Base-by-base conservation (phyloP, 176 grass and related monocot species). In the Leersia perrieri region DNA sequence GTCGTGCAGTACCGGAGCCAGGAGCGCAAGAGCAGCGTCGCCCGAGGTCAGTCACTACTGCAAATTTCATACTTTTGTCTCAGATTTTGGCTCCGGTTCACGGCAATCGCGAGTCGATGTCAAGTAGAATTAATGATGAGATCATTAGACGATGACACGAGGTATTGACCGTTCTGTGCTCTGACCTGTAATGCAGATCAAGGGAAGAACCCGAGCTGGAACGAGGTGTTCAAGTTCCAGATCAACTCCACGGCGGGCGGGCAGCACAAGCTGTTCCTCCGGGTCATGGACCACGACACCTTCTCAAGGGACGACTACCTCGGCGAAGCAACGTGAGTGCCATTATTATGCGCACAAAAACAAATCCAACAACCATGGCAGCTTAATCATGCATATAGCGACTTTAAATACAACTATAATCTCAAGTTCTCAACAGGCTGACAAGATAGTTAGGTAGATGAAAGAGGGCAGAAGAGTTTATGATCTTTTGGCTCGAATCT, bases 191-290 rank as follows among this genome's bases (percentile, higher is more conserved):
- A 27, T 71, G 78, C 89, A 97, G 92, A 84, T 35, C 78, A 88
- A 15, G 92, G 95, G 47, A 93, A 78, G 58, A 94, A 84, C 70
- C 95, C 95, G 51, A 69, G 82, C 82, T 98, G 95, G 95, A 93
- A 94, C 73, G 88, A 98, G 78, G 86, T 94, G 63, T 89, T 98
- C 66, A 94, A 80, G 72, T 94, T 94, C 75, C 75, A 82, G 63
- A 87, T 98, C 41, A 90, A 85, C 74, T 73, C 90, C 7, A 45
- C 62, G 6, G 60, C 67, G 16, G 84, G 58, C 70, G 64, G 11
- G 57, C 92, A 94, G 41, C 92, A 98, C 88, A 92, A 92, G 70
- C 68, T 98, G 40, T 20, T 88, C 58, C 44, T 98, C 30, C 89
- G 90, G 61, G 49, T 98, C 76, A 66, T 94, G 78, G 95, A 98